These are phyloP conservation scores for Ramularia collo-cygni DNA, from an alignment of 2,329 filamentous ascomycete genomes.

Conservation along the genomic window DNA sequence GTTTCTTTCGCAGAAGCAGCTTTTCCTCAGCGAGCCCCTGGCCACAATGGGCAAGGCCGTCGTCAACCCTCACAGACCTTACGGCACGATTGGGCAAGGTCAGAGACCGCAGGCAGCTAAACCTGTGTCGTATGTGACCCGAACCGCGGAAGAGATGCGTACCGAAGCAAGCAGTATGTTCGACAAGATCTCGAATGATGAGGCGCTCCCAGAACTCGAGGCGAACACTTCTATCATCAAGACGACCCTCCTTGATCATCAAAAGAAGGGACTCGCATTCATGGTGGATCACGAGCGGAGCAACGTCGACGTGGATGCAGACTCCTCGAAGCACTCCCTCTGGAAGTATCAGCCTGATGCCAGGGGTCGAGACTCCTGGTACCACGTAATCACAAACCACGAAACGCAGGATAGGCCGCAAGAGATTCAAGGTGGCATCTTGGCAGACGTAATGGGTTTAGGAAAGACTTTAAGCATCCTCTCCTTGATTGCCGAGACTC, in stretches of 20 bases:
- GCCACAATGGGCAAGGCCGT: constrained; percentile 64
- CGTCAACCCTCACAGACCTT: constrained; percentile 64
- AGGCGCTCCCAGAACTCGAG: constrained; percentile 69
- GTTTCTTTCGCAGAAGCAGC: constrained; percentile 57
- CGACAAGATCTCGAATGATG: constrained; percentile 68
- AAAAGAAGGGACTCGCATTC: constrained; percentile 84
- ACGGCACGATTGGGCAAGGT: constrained; percentile 9
- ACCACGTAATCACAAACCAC: constrained; percentile 79
- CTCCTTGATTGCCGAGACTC: constrained; percentile 63
- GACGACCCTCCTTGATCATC: constrained; percentile 66
- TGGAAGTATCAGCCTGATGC: constrained; percentile 61
- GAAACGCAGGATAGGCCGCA: constrained; percentile 34
- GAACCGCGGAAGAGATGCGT: constrained; percentile 79
- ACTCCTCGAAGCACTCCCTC: constrained; percentile 55
- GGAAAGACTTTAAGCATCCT: constrained; percentile 66
- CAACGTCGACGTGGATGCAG: constrained; percentile 52
- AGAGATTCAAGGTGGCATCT: constrained; percentile 38
- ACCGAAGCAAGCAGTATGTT: constrained; percentile 82
- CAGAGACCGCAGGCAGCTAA: constrained; percentile 1
- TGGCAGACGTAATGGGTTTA: constrained; percentile 47
- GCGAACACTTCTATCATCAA: constrained; percentile 57
- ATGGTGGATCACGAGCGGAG: constrained; percentile 70
- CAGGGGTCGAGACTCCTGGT: constrained; percentile 57
- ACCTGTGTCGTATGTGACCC: constrained; percentile 36
- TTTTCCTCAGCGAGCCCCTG: constrained; percentile 61